Conservation (phyloP, 176 grass and related monocot genomes). For the Hsuehochloa calcarea region DNA sequence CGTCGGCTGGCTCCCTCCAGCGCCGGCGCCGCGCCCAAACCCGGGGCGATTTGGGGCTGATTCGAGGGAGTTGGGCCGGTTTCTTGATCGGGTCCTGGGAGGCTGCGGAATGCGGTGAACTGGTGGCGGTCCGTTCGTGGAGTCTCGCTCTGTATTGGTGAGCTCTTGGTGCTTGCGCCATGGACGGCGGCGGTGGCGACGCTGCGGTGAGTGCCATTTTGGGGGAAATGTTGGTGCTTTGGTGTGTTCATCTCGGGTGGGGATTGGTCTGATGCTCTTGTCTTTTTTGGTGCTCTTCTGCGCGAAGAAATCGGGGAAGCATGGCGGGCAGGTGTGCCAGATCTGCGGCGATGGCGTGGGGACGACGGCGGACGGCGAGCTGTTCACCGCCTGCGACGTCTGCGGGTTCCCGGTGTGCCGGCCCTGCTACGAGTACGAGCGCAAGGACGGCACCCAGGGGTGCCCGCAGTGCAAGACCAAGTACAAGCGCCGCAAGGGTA, state of each 20-base stretch:
- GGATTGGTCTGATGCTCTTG: background rate
- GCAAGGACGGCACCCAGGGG: constrained; percentile 70
- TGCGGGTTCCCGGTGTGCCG: constrained; percentile 88
- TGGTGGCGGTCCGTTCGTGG: background rate
- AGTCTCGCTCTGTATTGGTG: background rate
- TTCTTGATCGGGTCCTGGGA: background rate
- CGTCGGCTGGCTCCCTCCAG: background rate
- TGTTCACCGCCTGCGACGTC: constrained; percentile 82
- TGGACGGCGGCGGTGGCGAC: constrained; percentile 36
- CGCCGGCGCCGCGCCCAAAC: background rate
- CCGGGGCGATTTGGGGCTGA: background rate
- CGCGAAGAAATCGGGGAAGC: constrained; percentile 58
- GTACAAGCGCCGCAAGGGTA: constrained; percentile 96
- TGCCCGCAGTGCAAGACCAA: constrained; percentile 97
- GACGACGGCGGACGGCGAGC: constrained; percentile 63
- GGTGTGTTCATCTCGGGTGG: background rate
- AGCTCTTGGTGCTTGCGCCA: constrained; percentile 12
- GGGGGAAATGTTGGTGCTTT: background rate
- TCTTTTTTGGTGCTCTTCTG: background rate
- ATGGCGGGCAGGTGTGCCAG: constrained; percentile 68
- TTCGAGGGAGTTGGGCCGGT: background rate
- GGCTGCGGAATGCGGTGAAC: background rate
- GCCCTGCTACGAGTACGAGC: constrained; percentile 93
- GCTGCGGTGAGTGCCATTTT: constrained; percentile 44
- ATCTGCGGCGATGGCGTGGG: constrained; percentile 94